A percentile compares a stretch with the other conserved stretches of the same genome.
phyloP scores from a whole-genome alignment of 2,329 filamentous ascomycete species.

The Emmonsiellopsis sp. region DNA sequence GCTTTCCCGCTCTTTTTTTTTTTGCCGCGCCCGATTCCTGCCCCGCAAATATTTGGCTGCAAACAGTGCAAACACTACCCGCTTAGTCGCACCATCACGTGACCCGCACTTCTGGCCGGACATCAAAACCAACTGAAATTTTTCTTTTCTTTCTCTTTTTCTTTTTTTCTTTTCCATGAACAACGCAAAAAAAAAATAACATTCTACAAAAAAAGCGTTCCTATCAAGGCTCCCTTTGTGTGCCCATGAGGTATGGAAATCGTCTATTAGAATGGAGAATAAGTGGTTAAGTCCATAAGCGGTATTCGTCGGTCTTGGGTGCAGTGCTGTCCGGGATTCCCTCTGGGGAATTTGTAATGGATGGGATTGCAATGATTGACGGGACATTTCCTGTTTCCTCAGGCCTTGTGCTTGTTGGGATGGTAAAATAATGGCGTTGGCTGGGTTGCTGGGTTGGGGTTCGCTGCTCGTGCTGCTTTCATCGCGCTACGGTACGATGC shows the following conservation, averaged over 20 bases:
- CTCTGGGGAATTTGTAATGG: conserved; percentile 31
- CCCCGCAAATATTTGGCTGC: neutral
- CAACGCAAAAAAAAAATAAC: conserved; percentile 49
- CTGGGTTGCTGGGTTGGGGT: too few species aligned
- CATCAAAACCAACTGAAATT: conserved; percentile 10
- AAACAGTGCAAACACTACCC: conserved; percentile 3
- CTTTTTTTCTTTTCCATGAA: conserved; percentile 37
- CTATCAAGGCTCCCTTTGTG: conserved; percentile 37
- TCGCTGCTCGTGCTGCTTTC: too few species aligned
- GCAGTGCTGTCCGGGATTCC: conserved; percentile 37
- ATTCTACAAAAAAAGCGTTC: conserved; percentile 50
- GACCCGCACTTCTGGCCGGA: conserved; percentile 5
- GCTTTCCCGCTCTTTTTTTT: too few species aligned
- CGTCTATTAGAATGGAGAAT: conserved; percentile 48
- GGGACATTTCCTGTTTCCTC: conserved; percentile 32
- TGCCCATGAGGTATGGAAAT: conserved; percentile 50
- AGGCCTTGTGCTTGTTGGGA: neutral
- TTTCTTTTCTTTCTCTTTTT: conserved; percentile 13
- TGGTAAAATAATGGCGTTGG: neutral
- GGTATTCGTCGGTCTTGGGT: conserved; percentile 46
- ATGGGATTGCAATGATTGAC: conserved; percentile 52
- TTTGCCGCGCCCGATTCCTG: too few species aligned
- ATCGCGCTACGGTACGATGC: too few species aligned
- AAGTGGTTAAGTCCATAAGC: conserved; percentile 21
- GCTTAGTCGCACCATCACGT: neutral